Conservation (phyloP, 2,329 filamentous ascomycete genomes). For the Cladosporium oxysporum region DNA sequence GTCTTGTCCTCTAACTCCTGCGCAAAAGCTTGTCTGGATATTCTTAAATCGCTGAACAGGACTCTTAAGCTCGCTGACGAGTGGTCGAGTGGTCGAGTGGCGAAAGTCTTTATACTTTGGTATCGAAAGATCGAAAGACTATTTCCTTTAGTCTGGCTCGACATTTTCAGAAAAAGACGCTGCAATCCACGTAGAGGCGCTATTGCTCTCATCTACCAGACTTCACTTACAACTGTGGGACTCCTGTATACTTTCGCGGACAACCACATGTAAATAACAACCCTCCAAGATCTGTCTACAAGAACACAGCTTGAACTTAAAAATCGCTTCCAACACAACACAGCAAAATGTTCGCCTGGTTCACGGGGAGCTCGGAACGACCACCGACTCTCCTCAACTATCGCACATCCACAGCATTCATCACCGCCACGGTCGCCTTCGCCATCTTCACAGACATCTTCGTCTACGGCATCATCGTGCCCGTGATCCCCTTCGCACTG, state of each 20-base stretch:
- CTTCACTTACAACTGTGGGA: neutral
- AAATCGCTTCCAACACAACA: neutral
- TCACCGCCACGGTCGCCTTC: constrained; percentile 38
- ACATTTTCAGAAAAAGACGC: neutral
- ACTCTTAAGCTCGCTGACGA: neutral
- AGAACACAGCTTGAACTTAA: neutral
- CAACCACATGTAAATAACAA: neutral
- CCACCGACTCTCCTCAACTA: constrained; percentile 35
- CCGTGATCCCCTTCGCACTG: constrained; percentile 71
- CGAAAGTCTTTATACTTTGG: neutral
- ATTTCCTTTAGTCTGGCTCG: neutral
- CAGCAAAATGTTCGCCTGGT: constrained; percentile 37
- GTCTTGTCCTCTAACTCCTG: neutral
- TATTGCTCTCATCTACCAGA: neutral
- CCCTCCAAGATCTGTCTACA: neutral
- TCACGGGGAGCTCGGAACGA: constrained; percentile 30
- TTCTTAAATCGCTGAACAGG: neutral
- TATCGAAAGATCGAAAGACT: neutral
- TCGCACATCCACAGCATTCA: constrained; percentile 40
- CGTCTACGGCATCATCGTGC: constrained; percentile 66
- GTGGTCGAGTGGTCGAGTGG: neutral
- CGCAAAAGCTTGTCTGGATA: neutral
- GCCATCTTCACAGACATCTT: constrained; percentile 58
- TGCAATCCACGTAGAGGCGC: neutral
- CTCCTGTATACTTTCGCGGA: neutral